Conservation (phyloP, 1,284 basidiomycete genomes). For the Ustilago cynodontis region DNA sequence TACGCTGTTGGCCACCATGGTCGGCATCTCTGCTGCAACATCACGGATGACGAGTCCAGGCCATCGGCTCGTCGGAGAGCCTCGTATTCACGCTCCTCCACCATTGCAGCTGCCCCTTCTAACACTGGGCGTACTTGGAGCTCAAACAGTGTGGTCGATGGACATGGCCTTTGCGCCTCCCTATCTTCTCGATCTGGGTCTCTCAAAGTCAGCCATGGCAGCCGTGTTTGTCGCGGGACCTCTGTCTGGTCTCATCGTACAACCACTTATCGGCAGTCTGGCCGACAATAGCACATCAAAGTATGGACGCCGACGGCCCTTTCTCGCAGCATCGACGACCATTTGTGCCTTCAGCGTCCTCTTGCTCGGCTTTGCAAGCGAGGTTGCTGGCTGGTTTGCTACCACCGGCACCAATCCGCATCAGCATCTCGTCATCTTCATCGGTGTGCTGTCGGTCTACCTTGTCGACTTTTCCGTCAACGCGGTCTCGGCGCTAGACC, state of each 20-base stretch:
- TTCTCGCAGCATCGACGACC: conserved; percentile 64
- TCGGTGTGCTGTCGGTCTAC: conserved; percentile 88
- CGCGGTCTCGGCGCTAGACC: conserved; percentile 85
- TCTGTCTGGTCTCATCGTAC: conserved; percentile 67
- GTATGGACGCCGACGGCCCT: conserved; percentile 70
- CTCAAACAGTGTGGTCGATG: conserved; percentile 66
- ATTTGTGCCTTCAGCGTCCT: conserved; percentile 65
- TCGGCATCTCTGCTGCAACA: conserved; percentile 22
- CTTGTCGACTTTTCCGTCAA: conserved; percentile 94
- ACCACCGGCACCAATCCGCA: conserved; percentile 29
- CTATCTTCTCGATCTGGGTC: conserved; percentile 62
- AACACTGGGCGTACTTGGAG: conserved; percentile 59
- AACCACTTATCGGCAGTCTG: conserved; percentile 69
- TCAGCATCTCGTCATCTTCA: conserved; percentile 76
- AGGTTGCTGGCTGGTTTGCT: conserved; percentile 54
- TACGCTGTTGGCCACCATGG: conserved; percentile 16
- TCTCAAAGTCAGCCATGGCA: conserved; percentile 61
- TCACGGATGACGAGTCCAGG: not conserved
- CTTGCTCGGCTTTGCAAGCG: conserved; percentile 66
- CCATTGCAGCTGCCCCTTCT: conserved; percentile 56
- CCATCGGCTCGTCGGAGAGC: conserved; percentile 34
- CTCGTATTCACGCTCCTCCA: conserved; percentile 33
- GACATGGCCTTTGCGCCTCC: conserved; percentile 67
- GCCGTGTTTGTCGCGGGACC: conserved; percentile 66
- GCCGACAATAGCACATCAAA: conserved; percentile 68